Base-by-base conservation (phyloP, 805 yeast genomes). In the Starmerella apis region DNA sequence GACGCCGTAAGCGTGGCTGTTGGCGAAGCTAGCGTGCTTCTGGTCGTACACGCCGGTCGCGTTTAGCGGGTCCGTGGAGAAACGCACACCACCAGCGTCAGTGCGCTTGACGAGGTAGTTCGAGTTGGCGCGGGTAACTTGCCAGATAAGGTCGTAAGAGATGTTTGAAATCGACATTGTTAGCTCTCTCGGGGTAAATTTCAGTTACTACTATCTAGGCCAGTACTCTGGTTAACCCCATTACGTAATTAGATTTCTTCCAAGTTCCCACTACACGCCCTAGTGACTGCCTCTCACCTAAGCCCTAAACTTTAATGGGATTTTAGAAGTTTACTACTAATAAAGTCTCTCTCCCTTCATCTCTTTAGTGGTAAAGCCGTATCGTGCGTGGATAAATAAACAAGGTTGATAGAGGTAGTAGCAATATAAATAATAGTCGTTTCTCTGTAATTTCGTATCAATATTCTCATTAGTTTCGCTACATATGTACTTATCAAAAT, bases 61-160 rank as follows among this genome's bases (percentile, higher is more conserved):
- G 71, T 73, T 74, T 59, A 74, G 65, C 60, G 78, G 77, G 67
- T 75, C 79, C 50, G 67, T 61, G 57, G 78, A 73, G 64, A 72
- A 67, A 53, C 59, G 63, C 51, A 64, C 63, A 53, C 71, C 73
- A 48, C 70, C 71, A 45, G 63, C 61, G 49, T 60, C 56, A 55
- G 68, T 55, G 58, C 73, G 67, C 72, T 72, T 73, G 56, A 74
- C 76, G 52, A 74, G 66, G 71, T 57, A 74, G 54, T 72, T 60
- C 50, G 71, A 66, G 70, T 73, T 67, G 59, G 65, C 60, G 59
- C 74, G 72, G 68, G 75, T 67, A 49, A 74, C 61, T 59, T 71
- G 74, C 78, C 78, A 74, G 69, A 74, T 63, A 52, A 74, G 69
- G 59, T 74, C 78, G 71, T 59, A 53, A 30, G 60, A 56, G 43